Evolutionary conservation across 2,329 filamentous ascomycete species (phyloP).

Genomic region (Fusarium verrucosum): DNA sequence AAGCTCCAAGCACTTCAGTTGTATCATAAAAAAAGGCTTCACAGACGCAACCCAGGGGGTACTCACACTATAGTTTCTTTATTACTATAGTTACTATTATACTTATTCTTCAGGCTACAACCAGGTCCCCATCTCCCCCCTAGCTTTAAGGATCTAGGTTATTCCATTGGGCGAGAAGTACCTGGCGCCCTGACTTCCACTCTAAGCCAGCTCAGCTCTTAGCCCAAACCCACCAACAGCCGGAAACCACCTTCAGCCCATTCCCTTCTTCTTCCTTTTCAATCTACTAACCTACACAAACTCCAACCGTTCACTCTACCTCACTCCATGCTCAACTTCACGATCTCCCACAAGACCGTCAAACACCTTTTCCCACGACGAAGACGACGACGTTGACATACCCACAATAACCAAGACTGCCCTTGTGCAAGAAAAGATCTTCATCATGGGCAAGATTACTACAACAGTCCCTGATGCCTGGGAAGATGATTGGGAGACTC

Average conservation of each 20-base stretch:
- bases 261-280: constrained; percentile 18
- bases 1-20: constrained; percentile 1
- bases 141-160: neutral
- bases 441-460: constrained; percentile 57
- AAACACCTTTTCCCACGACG: constrained; percentile 25
- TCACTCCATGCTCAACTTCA: constrained; percentile 34
- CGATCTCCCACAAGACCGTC: constrained; percentile 20
- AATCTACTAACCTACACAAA: constrained; percentile 5
- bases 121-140: constrained; percentile 1
- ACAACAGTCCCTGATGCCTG: constrained; percentile 76
- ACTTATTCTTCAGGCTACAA: neutral
- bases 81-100: no score
- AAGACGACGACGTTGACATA: constrained; percentile 32
- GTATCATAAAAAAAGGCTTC: constrained; percentile 2
- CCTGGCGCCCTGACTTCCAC: constrained; percentile 32
- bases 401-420: neutral
- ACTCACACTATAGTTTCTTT: neutral
- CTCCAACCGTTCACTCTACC: constrained; percentile 3
- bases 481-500: constrained; percentile 88
- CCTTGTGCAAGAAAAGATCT: neutral
- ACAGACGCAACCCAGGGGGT: constrained; percentile 14
- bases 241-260: constrained; percentile 18
- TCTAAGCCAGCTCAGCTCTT: constrained; percentile 24
- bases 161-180: neutral
- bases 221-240: constrained; percentile 28